Evolutionary conservation across 495 filamentous ascomycete genomes (phyloP).

Genomic region (Hyaloscypha variabilis): DNA sequence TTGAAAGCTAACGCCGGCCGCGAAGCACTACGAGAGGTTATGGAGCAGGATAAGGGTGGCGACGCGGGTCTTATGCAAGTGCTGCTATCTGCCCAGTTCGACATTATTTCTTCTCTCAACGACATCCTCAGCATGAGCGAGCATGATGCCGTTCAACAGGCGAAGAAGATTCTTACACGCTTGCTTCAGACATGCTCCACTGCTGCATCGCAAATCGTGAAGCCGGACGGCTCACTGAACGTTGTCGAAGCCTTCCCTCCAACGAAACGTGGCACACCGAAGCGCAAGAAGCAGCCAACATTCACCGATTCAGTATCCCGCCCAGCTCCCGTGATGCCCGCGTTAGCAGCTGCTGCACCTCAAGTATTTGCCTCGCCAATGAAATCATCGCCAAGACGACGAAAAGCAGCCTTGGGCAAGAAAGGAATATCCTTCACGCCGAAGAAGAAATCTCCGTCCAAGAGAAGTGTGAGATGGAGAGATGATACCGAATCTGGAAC

Average conservation of each 20-base stretch:
- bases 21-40: constrained; percentile 74
- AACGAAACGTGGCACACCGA: constrained; percentile 68
- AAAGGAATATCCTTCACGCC: constrained; percentile 85
- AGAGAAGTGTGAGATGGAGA: constrained; percentile 86
- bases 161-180: constrained; percentile 75
- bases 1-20: constrained; percentile 82
- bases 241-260: constrained; percentile 59
- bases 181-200: constrained; percentile 76
- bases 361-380: constrained; percentile 49
- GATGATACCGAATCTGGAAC: constrained; percentile 85
- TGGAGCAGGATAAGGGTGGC: constrained; percentile 81
- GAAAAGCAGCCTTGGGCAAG: constrained; percentile 66
- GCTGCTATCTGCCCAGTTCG: constrained; percentile 87
- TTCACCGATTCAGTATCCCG: constrained; percentile 39
- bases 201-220: constrained; percentile 79
- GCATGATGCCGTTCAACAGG: constrained; percentile 77
- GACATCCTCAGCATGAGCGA: constrained; percentile 81
- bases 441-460: constrained; percentile 73
- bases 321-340: constrained; percentile 40
- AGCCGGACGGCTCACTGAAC: constrained; percentile 79
- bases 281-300: constrained; percentile 62
- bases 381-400: constrained; percentile 80
- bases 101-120: constrained; percentile 79
- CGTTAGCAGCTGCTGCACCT: constrained; percentile 36
- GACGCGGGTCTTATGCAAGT: constrained; percentile 78